These are phyloP conservation scores for Rhodomyrtus tomentosa DNA, from an alignment of 345 rosid genomes.

Conservation along the genomic window DNA sequence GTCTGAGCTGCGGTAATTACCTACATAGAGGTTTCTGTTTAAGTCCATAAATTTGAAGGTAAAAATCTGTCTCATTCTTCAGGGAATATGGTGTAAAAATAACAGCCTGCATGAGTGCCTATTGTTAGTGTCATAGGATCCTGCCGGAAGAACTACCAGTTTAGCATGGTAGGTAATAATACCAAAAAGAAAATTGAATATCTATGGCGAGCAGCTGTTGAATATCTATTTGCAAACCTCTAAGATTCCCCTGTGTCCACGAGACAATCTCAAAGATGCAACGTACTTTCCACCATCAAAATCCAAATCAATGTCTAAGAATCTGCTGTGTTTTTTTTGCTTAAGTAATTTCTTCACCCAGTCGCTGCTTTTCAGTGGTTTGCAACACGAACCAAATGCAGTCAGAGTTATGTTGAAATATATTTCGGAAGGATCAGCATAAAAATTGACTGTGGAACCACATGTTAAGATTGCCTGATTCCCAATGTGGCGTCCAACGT, in stretches of 20 bases:
- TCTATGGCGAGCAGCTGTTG: neutral
- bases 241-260: slow-evolving; percentile 72
- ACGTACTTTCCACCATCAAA: slow-evolving; percentile 72
- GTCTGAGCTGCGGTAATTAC: slow-evolving; percentile 26
- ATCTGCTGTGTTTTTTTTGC: slow-evolving; percentile 35
- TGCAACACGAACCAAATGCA: slow-evolving; percentile 51
- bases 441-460: slow-evolving; percentile 68
- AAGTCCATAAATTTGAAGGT: slow-evolving; percentile 40
- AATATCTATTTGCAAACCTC: slow-evolving; percentile 37
- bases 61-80: slow-evolving; percentile 64
- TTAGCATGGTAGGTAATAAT: neutral
- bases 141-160: neutral
- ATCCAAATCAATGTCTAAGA: slow-evolving; percentile 71
- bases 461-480: slow-evolving; percentile 65
- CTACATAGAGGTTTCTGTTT: slow-evolving; percentile 55
- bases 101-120: slow-evolving; percentile 44
- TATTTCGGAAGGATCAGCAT: slow-evolving; percentile 65
- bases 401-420: slow-evolving; percentile 54
- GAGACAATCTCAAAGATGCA: slow-evolving; percentile 68
- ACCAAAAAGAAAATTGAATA: neutral
- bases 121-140: neutral
- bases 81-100: slow-evolving; percentile 58
- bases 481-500: slow-evolving; percentile 30
- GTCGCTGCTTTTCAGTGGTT: slow-evolving; percentile 75
- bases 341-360: slow-evolving; percentile 75